Conservation (phyloP, 2,329 filamentous ascomycete species). For the Zarea fungicola region DNA sequence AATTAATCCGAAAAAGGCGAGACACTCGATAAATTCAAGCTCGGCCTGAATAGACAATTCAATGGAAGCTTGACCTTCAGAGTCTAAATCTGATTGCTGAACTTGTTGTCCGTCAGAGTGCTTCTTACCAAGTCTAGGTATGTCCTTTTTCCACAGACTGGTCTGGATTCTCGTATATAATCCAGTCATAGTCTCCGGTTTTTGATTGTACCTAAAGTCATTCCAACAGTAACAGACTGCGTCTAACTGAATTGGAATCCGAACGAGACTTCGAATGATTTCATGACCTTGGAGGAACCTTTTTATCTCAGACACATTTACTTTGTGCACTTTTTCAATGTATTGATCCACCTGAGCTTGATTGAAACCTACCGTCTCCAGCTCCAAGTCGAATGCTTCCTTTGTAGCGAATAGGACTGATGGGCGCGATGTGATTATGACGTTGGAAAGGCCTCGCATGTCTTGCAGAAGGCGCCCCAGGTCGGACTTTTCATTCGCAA, state of each 20-base stretch:
- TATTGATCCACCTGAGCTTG: not conserved
- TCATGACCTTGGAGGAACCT: slow-evolving; percentile 27
- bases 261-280: slow-evolving; percentile 31
- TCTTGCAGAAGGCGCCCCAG: not conserved
- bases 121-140: slow-evolving; percentile 22
- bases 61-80: not conserved
- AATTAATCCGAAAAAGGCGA: slow-evolving; percentile 32
- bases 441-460: slow-evolving; percentile 28
- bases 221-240: slow-evolving; percentile 36
- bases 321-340: slow-evolving; percentile 6
- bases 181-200: slow-evolving; percentile 32
- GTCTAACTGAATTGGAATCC: slow-evolving; percentile 40
- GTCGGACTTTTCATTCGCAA: slow-evolving; percentile 1
- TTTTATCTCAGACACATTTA: slow-evolving; percentile 2
- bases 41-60: slow-evolving; percentile 15
- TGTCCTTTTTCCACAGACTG: slow-evolving; percentile 35
- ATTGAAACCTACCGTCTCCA: slow-evolving; percentile 29
- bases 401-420: slow-evolving; percentile 11
- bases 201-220: slow-evolving; percentile 7
- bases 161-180: slow-evolving; percentile 29
- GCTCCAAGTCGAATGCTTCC: slow-evolving; percentile 27
- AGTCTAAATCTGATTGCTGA: slow-evolving; percentile 12
- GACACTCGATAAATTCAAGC: slow-evolving; percentile 21
- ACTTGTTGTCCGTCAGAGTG: slow-evolving; percentile 9
- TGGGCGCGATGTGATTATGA: slow-evolving; percentile 38